phyloP scores from a whole-genome alignment of 306 rosid species.

The Erythrophleum fordii region DNA sequence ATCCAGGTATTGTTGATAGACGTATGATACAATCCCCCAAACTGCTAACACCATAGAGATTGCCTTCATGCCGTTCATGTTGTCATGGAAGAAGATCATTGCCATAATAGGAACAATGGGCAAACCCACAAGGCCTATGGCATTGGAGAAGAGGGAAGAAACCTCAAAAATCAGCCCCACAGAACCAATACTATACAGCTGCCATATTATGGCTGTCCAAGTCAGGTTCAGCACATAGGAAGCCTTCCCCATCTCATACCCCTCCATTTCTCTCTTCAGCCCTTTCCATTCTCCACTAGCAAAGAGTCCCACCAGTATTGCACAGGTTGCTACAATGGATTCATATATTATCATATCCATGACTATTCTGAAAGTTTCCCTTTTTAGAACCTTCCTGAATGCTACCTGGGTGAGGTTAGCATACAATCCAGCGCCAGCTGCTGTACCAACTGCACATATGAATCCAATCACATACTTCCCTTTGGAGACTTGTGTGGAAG shows the following conservation, averaged over 20 bases:
- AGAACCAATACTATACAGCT: conserved; percentile 36
- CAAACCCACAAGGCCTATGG: conserved; percentile 51
- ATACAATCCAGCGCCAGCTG: conserved; percentile 41
- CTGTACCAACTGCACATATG: conserved; percentile 49
- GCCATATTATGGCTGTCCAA: conserved; percentile 50
- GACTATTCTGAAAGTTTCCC: conserved; percentile 44
- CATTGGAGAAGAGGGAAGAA: conserved; percentile 63
- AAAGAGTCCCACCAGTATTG: conserved; percentile 44
- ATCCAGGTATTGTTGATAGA: conserved; percentile 56
- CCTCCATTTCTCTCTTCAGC: conserved; percentile 47
- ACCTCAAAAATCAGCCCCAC: conserved; percentile 62
- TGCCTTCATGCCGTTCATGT: conserved; percentile 51
- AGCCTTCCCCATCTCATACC: conserved; percentile 42
- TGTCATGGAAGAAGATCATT: conserved; percentile 56
- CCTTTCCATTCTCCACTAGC: conserved; percentile 58
- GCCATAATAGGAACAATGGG: conserved; percentile 60
- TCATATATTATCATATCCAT: conserved; percentile 42
- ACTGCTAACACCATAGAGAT: conserved; percentile 55
- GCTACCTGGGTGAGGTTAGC: conserved; percentile 50
- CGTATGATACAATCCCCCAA: conserved; percentile 62
- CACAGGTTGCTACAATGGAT: conserved; percentile 34
- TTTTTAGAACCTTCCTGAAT: conserved; percentile 45
- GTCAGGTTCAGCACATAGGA: conserved; percentile 47
- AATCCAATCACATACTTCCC: conserved; percentile 51
- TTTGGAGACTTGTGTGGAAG: conserved; percentile 13